A percentile compares a stretch with the other conserved stretches of the same genome.
phyloP scores from a whole-genome alignment of 2,329 filamentous ascomycete genomes.

The Sporothrix variecibatus region DNA sequence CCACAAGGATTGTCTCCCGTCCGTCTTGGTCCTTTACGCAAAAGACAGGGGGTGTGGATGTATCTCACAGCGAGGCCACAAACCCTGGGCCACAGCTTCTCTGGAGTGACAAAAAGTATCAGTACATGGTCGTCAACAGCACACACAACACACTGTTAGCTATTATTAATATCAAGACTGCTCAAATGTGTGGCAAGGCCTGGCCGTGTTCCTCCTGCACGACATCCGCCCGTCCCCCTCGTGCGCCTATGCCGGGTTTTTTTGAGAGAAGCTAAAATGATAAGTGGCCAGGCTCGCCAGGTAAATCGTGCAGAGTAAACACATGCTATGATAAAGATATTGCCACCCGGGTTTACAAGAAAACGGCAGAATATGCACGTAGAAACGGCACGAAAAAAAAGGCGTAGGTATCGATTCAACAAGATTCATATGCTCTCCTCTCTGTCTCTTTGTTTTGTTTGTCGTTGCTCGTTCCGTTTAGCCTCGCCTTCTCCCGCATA shows the following conservation, averaged over 20 bases:
- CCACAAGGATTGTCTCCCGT: neutral
- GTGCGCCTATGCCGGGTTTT: constrained; percentile 8
- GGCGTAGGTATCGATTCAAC: neutral
- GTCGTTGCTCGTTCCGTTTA: constrained; percentile 14
- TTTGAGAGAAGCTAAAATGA: neutral
- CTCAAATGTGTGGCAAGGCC: neutral
- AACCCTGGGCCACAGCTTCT: neutral
- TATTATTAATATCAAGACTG: neutral
- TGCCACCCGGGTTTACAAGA: neutral
- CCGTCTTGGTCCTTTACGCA: neutral
- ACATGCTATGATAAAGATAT: neutral
- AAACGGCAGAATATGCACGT: neutral
- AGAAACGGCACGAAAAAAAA: neutral
- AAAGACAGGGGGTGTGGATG: neutral
- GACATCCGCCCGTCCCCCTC: constrained; percentile 20
- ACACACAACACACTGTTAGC: neutral
- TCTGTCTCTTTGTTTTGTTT: neutral
- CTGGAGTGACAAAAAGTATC: constrained; percentile 10
- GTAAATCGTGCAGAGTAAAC: neutral
- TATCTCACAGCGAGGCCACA: neutral
- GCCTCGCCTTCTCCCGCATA: constrained; percentile 21
- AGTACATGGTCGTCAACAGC: constrained; percentile 19
- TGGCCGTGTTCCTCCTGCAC: constrained; percentile 24
- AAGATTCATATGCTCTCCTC: neutral
- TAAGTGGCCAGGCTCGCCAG: neutral